Conservation (phyloP, 176 grass and related monocot genomes). For the Poa pratensis region DNA sequence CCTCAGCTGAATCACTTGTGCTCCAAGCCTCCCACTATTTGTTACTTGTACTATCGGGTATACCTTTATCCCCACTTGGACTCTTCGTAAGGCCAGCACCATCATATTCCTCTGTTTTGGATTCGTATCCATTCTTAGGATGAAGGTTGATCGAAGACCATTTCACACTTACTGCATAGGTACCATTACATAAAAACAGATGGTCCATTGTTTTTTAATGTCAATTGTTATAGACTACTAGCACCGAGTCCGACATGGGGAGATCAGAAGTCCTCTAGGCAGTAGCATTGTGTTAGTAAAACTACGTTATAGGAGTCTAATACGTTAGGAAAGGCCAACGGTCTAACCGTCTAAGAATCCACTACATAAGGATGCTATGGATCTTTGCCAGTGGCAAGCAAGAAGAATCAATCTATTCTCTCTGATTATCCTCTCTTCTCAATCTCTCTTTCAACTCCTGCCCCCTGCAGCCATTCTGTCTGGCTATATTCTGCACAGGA, state of each 20-base stretch:
- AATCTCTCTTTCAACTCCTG: neutral
- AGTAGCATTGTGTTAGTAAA: neutral
- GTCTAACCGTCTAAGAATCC: neutral
- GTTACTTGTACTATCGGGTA: neutral
- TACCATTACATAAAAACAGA: neutral
- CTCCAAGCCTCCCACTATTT: neutral
- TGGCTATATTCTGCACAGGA: neutral
- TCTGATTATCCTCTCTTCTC: neutral
- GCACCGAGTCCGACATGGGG: neutral
- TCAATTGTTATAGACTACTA: neutral
- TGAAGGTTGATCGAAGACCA: neutral
- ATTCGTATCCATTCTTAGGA: neutral
- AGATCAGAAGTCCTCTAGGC: neutral
- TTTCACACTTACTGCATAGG: neutral
- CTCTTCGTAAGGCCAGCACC: neutral
- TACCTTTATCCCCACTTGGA: conserved; percentile 6
- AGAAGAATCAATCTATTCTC: neutral
- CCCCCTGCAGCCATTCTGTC: neutral
- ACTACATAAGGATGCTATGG: neutral
- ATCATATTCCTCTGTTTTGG: conserved; percentile 10
- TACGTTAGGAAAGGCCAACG: neutral
- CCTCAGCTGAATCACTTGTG: neutral
- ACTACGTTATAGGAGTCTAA: neutral
- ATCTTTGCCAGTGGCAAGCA: neutral
- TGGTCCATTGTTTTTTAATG: neutral